Base-by-base conservation (phyloP, 345 rosid species). In the Gossypium thurberi region DNA sequence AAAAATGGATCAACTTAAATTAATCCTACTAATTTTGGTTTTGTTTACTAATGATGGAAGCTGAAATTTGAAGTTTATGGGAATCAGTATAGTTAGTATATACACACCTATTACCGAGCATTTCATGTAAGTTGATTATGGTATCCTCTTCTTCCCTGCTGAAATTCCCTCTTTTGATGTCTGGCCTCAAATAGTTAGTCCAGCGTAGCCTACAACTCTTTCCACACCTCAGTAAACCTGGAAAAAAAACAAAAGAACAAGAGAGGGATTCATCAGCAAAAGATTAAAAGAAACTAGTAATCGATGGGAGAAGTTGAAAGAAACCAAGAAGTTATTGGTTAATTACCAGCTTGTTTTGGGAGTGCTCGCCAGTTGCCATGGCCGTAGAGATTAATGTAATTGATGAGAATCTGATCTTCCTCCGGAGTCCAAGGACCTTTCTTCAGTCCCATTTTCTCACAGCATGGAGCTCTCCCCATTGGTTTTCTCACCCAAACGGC, bases 161-260 rank as follows among this genome's bases (percentile, higher is more conserved):
- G 74, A 91, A 91, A 71, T 91, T 89, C 42, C 94, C 97, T 72
- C 94, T 76, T 78, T 91, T 91, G 18, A 91, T 91, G 58, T 89
- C 94, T 8, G 97, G 97, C 72, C 94, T 83, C 40, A 91, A 69
- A 75, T 91, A 91, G 69, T 91, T 91, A 25, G 78, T 84, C 97
- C 97, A 91, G 8, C 97, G 83, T 20, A 91, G 87, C 65, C 97
- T 85, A 79, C 97, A 91, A 75, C 97, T 91, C 85, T 91, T 91
- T 1, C 97, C 97, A 57, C 94, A 91, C 76, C 97, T 88, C 55
- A 85, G 76, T 72, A 91, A 81, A 53, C 97, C 97, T 91, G 77
- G 11, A 7, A 15, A 44, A 58, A 43, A 9, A 8, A 5, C 20
- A n/a, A 20, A 15, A 26, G 11, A 12, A 37, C 10, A 51, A 33